Conservation (phyloP, 768 basidiomycete genomes). For the Auricularia sp. region DNA sequence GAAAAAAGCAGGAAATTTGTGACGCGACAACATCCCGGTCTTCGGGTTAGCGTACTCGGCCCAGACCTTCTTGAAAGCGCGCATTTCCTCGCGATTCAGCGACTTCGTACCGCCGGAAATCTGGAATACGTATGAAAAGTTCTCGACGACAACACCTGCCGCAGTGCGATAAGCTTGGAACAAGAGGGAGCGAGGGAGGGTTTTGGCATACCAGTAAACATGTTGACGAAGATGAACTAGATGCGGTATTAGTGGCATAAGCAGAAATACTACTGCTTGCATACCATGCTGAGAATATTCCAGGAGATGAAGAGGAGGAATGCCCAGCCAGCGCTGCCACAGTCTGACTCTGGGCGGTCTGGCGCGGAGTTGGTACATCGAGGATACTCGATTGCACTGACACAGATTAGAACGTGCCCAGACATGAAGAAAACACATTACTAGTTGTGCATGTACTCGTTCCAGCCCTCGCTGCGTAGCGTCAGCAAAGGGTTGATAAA, state of each 20-base stretch:
- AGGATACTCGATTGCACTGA: constrained; percentile 67
- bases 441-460: constrained; percentile 96
- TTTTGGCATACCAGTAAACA: constrained; percentile 68
- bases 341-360: constrained; percentile 60
- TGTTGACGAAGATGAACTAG: constrained; percentile 91
- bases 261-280: constrained; percentile 12
- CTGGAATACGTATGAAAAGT: constrained; percentile 93
- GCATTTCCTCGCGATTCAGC: constrained; percentile 84
- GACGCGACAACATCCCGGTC: constrained; percentile 67
- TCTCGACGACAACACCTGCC: constrained; percentile 82
- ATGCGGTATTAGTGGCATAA: not conserved
- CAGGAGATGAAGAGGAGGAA: constrained; percentile 85
- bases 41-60: constrained; percentile 68
- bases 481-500: constrained; percentile 1
- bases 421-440: constrained; percentile 18
- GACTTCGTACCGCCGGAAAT: constrained; percentile 69
- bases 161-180: not conserved
- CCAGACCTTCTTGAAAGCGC: constrained; percentile 92
- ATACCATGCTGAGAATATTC: constrained; percentile 91
- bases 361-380: constrained; percentile 55
- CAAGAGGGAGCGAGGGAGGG: not conserved
- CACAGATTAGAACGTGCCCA: constrained; percentile 7
- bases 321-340: constrained; percentile 77
- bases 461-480: constrained; percentile 77
- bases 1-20: constrained; percentile 69